Base-by-base conservation (phyloP, 148 eudicot species). In the Vaccinium vitisidaea region DNA sequence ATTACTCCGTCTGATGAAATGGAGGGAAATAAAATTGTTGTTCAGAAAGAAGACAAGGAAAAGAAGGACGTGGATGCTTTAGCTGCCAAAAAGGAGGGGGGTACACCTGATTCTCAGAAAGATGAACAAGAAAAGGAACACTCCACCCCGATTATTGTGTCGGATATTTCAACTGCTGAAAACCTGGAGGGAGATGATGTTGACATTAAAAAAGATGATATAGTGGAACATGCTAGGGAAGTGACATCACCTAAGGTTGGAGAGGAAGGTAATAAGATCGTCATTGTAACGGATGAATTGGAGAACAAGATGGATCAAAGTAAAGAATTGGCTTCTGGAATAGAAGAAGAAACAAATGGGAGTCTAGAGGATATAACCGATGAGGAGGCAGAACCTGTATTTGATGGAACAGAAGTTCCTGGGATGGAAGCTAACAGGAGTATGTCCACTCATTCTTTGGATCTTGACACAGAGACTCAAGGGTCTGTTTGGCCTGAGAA, bases 401-500 rank as follows among this genome's bases (percentile, higher is more conserved):
- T 90, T 88, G 92, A 90, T 82, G 92, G 92, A 21, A 90, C 90
- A 2, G 92, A 90, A 82, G 78, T 86, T 73, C 87, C 92, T 75
- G 90, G 83, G 59, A 86, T 86, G 90, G 90, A 90, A 88, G 83
- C 84, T 77, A 79, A 82, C 61, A 84, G 84, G 69, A 85, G 87
- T 75, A 76, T 65, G 21, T 86, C 88, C 30, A 19, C 86, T 81
- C 75, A 53, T 21, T 89, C 88, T 39, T 75, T 85, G 75, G 81
- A 88, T 25, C 67, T 61, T 36, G 84, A 81, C 8, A 43, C 77
- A 9, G 90, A 82, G 61, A 59, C 49, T 23, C 87, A 75, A 75
- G 84, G 82, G 50, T 76, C 83, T 83, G 87, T 63, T 86, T 89
- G 88, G 87, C 89, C 91, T 30, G 88, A 82, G 55, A 91, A 88